Conservation (phyloP, 1,284 basidiomycete genomes). For the Omphalotus olearius region DNA sequence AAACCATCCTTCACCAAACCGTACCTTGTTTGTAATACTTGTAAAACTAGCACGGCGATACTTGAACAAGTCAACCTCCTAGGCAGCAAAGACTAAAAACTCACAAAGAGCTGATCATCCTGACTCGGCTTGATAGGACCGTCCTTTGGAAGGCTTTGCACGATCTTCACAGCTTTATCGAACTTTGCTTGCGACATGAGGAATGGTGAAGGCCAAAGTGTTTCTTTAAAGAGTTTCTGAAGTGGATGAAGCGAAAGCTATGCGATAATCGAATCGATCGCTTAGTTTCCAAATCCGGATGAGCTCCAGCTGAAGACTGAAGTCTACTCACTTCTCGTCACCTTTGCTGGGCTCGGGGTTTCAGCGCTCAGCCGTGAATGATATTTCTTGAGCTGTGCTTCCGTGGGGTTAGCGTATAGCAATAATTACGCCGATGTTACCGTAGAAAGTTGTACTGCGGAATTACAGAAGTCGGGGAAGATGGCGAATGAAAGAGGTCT, state of each 20-base stretch:
- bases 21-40: constrained; percentile 87
- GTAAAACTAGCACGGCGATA: constrained; percentile 71
- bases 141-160: constrained; percentile 70
- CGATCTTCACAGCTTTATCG: constrained; percentile 75
- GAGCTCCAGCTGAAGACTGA: no score
- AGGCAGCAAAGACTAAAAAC: constrained; percentile 23
- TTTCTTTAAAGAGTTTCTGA: no score
- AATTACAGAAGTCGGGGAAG: no score
- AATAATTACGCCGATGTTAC: background rate
- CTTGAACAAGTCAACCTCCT: constrained; percentile 13
- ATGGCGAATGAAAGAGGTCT: no score
- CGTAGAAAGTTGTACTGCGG: background rate
- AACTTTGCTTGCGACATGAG: constrained; percentile 68
- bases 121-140: constrained; percentile 75
- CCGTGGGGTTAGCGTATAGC: no score
- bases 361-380: no score
- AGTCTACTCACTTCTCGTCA: no score
- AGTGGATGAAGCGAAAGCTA: no score
- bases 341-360: no score
- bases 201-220: constrained; percentile 16
- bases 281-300: no score
- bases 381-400: no score
- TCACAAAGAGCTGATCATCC: constrained; percentile 77
- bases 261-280: no score
- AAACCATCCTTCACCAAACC: constrained; percentile 8